Evolutionary conservation across 495 filamentous ascomycete species (phyloP), one percentile per base, ranked within the genome.

Genomic region (Aspergillus affinis): DNA sequence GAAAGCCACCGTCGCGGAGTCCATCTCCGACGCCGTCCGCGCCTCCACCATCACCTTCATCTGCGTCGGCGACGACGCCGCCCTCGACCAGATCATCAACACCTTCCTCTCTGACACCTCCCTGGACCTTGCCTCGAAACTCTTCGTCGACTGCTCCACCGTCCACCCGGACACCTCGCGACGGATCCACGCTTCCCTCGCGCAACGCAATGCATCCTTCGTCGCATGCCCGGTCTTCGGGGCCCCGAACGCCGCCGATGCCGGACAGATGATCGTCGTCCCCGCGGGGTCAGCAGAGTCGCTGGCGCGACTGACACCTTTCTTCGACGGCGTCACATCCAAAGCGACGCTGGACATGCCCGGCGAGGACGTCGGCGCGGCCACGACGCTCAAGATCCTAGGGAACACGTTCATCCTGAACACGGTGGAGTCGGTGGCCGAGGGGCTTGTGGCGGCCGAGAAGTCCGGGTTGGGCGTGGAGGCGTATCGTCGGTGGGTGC

Each of bases 391-490:
- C 21, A 97, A 97, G 74, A 72, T 96, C 47, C 81, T 94, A 17
- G 93, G 92, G 29, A 97, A 97, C 69, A 90, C 87, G 8, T 92
- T 96, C 74, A 83, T 97, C 63, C 68, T 96, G 29, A 87, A 90
- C 70, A 93, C 92, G 76, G 85, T 94, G 19, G 88, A 92, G 68
- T 79, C 86, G 27, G 72, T 97, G 6, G 84, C 87, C 17, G 92
- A 96, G 76, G 86, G 85, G 3, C 81, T 90, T 61, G 82, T 86
- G 2, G 77, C 91, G 5, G 91, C 91, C 6, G 93, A 96, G 72
- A 91, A 92, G 69, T 81, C 84, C 0, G 92, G 92, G 0, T 72
- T 97, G 20, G 92, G 92, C 7, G 75, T 74, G 15, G 85, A 86
- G 1, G 84, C 86, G 36, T 71, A 94, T 57, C 84, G 90, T 69